Percentiles rank a stretch among this genome's conserved stretches.
Evolutionary conservation across 768 basidiomycete species (phyloP).

Genomic region (Rhodotorula babjevae): DNA sequence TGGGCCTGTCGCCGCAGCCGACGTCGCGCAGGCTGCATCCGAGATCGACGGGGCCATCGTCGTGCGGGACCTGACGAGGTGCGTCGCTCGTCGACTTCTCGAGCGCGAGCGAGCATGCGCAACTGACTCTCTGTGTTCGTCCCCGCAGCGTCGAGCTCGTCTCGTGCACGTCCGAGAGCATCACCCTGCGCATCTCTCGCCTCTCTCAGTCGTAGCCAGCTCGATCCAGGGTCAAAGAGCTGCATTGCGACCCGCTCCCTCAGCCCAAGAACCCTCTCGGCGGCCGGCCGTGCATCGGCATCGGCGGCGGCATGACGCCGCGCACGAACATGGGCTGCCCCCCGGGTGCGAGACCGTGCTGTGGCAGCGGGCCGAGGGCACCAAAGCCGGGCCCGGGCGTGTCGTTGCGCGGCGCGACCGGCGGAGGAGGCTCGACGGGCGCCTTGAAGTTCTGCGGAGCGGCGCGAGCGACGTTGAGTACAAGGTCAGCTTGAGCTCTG

Average conservation of each 20-base stretch:
- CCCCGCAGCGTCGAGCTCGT: not conserved
- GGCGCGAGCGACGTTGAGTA: too few species aligned
- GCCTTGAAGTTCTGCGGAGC: conserved; percentile 35
- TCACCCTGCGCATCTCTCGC: conserved; percentile 51
- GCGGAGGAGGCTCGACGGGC: conserved; percentile 18
- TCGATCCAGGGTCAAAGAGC: too few species aligned
- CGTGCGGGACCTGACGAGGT: not conserved
- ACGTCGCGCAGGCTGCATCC: not conserved
- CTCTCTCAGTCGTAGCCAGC: not conserved
- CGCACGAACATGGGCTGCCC: conserved; percentile 4
- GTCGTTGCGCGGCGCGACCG: conserved; percentile 2
- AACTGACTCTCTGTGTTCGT: not conserved
- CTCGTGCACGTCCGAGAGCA: not conserved
- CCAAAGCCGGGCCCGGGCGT: conserved; percentile 11
- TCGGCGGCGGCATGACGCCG: conserved; percentile 1
- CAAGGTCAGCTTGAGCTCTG: too few species aligned
- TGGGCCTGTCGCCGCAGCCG: not conserved
- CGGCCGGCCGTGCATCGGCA: not conserved
- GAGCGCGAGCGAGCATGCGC: not conserved
- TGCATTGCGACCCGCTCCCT: not conserved
- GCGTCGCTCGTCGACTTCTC: not conserved
- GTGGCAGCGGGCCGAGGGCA: conserved; percentile 30
- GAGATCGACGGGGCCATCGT: not conserved
- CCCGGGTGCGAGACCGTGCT: too few species aligned
- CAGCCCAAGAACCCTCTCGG: conserved; percentile 1